These are phyloP conservation scores for Colletotrichum kahawae DNA, from an alignment of 2,329 filamentous ascomycete genomes.

Conservation along the genomic window DNA sequence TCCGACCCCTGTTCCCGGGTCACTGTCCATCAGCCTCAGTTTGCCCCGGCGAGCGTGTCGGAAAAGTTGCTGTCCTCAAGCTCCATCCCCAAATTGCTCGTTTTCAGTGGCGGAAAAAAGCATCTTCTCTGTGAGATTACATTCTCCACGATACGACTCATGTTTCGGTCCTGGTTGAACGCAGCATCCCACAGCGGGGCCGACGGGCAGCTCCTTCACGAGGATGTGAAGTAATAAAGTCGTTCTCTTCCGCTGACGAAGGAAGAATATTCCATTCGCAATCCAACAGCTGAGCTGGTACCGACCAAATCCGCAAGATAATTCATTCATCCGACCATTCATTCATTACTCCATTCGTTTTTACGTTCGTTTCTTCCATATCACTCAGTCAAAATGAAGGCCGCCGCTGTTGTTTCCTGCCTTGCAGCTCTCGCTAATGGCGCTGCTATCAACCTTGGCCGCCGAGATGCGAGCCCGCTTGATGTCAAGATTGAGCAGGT, in stretches of 20 bases:
- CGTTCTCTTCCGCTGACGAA: neutral
- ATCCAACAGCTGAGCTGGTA: neutral
- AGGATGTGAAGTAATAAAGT: neutral
- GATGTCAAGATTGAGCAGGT: constrained; percentile 45
- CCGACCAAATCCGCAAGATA: neutral
- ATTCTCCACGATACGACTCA: neutral
- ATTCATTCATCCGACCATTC: neutral
- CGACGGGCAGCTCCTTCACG: neutral
- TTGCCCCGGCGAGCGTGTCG: neutral
- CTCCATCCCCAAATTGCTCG: neutral
- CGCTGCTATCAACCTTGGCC: constrained; percentile 32
- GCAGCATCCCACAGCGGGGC: neutral
- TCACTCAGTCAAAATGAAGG: constrained; percentile 35
- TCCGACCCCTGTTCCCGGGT: neutral
- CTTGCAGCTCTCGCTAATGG: constrained; percentile 39
- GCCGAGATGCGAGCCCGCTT: constrained; percentile 37
- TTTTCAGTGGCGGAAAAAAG: neutral
- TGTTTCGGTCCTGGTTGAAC: neutral
- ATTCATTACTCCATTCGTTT: neutral
- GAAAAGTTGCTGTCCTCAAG: neutral
- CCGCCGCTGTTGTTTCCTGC: constrained; percentile 37
- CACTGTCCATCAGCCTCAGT: neutral
- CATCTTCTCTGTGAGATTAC: neutral
- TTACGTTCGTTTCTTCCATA: neutral
- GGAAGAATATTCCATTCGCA: neutral